Base-by-base conservation (phyloP, 2,329 filamentous ascomycete genomes). In the Periconia macrospinosa region DNA sequence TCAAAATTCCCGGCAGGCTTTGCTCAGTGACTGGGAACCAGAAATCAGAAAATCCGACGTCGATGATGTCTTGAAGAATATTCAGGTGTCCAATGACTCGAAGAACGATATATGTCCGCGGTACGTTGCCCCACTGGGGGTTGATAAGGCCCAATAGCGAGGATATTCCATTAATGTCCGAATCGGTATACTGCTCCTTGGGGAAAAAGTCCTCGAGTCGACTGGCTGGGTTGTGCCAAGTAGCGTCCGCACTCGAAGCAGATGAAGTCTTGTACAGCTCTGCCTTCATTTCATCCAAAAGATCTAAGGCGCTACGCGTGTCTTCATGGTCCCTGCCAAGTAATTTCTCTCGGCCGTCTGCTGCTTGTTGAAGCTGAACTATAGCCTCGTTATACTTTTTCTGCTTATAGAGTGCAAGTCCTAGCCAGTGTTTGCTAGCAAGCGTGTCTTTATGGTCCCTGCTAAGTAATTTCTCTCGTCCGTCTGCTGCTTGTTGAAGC, bases 101-200 rank as follows among this genome's bases (percentile, higher is more conserved):
- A n/a, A 58, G 48, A 11, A 52, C 43, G 23, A 37, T 45, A 42
- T 58, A 58, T 37, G 54, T 43, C 15, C 53, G 35, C 7, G 49
- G 53, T 7, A 51, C 40, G 3, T 19, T 18, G 23, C 42, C 41
- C 52, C 53, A 58, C 30, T 10, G 8, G 13, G 18, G 20, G 44
- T 13, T 19, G 23, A 17, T 13, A 17, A 8, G 41, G 41, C 17
- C 11, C 43, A 46, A 19, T 35, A 30, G 19, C 30, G 27, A 46
- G 15, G 14, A 30, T 46, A 46, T 46, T n/a, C 33, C 44, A 13
- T 46, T 37, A 37, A 37, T 37, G 33, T 37, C 33, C 5, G 15
- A 37, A 37, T 37, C 33, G 15, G 33, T 37, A 13, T 37, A 37
- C 15, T 13, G 33, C 5, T 30, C 14, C 43, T 45, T 30, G 13